These are phyloP conservation scores for Thermothielavioides terrestris DNA, from an alignment of 495 filamentous ascomycete genomes.

Conservation along the genomic window DNA sequence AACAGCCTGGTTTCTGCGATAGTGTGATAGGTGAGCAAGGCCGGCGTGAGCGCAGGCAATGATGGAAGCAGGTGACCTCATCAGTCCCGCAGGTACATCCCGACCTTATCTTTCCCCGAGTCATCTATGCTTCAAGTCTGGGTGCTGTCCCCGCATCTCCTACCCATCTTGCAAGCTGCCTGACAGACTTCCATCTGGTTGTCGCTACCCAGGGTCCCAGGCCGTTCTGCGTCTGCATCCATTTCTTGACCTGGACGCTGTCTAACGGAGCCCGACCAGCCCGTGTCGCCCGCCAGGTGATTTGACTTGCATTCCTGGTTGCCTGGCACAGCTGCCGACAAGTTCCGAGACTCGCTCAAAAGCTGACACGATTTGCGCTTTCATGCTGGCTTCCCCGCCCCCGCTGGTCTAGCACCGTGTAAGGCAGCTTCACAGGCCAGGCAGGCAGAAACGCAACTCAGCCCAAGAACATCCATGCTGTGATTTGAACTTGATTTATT, in stretches of 20 bases:
- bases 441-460: conserved; percentile 14
- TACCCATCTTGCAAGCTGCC: too few species aligned
- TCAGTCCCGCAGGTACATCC: too few species aligned
- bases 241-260: neutral
- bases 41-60: too few species aligned
- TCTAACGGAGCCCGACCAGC: neutral
- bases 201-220: neutral
- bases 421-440: conserved; percentile 15
- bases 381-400: conserved; percentile 11
- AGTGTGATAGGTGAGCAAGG: too few species aligned
- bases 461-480: too few species aligned
- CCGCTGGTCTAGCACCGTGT: conserved; percentile 16
- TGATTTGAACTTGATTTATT: too few species aligned
- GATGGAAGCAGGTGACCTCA: too few species aligned
- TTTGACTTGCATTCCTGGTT: neutral
- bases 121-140: too few species aligned
- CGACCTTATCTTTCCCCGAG: too few species aligned
- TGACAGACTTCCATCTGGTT: neutral
- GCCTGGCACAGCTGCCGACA: conserved; percentile 4
- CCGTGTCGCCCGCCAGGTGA: neutral
- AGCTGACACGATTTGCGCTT: conserved; percentile 17
- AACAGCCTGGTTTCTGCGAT: too few species aligned
- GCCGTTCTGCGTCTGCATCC: too few species aligned
- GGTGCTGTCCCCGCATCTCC: too few species aligned
- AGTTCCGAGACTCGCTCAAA: conserved; percentile 12